Evolutionary conservation across 805 yeast genomes (phyloP).

Genomic region (Nakazawaea wyomingensis): DNA sequence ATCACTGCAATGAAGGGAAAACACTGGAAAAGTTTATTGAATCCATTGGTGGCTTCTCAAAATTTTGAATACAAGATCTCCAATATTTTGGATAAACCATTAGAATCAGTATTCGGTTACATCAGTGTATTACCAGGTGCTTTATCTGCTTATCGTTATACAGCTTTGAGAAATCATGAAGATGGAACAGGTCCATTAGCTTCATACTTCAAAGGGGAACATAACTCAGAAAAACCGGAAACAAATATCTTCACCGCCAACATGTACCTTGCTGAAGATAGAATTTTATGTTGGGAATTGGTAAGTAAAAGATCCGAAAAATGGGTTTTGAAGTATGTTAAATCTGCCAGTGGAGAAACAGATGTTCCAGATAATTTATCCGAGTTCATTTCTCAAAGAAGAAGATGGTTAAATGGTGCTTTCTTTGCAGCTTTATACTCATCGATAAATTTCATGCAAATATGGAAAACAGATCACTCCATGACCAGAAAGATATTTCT

Average conservation of each 20-base stretch:
- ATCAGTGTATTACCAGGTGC: slow-evolving; percentile 96
- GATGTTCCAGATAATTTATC: slow-evolving; percentile 90
- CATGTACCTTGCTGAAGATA: slow-evolving; percentile 96
- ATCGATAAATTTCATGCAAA: slow-evolving; percentile 75
- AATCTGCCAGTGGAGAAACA: slow-evolving; percentile 85
- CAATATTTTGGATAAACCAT: slow-evolving; percentile 90
- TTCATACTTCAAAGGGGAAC: slow-evolving; percentile 90
- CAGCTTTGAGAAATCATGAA: slow-evolving; percentile 61
- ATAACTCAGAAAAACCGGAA: slow-evolving; percentile 52
- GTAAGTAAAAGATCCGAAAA: slow-evolving; percentile 72
- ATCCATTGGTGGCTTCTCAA: slow-evolving; percentile 94
- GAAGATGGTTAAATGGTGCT: slow-evolving; percentile 98
- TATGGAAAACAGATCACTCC: slow-evolving; percentile 89
- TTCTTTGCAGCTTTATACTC: slow-evolving; percentile 93
- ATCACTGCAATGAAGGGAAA: slow-evolving; percentile 93
- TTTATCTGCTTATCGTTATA: slow-evolving; percentile 86
- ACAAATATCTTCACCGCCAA: slow-evolving; percentile 88
- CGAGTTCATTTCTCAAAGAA: slow-evolving; percentile 84
- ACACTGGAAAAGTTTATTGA: slow-evolving; percentile 71
- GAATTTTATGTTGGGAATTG: slow-evolving; percentile 90
- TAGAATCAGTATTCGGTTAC: slow-evolving; percentile 92
- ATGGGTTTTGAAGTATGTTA: slow-evolving; percentile 82
- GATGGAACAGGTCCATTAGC: slow-evolving; percentile 70
- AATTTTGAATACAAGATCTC: slow-evolving; percentile 96
- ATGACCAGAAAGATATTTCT: slow-evolving; percentile 70